phyloP scores from a whole-genome alignment of 176 grass and related monocot genomes.

The Hyparrhenia diplandra region DNA sequence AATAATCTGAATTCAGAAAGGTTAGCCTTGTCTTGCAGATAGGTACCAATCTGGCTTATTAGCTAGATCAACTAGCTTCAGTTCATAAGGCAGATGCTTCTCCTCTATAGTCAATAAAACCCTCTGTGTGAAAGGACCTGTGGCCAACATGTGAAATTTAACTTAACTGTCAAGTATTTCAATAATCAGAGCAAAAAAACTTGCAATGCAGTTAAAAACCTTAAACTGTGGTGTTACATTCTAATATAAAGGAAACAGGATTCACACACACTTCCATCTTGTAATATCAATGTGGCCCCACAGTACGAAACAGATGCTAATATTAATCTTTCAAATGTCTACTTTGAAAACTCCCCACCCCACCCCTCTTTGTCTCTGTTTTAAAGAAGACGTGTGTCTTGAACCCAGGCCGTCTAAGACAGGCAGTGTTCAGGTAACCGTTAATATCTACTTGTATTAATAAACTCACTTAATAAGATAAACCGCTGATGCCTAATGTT shows the following conservation, averaged over 20 bases:
- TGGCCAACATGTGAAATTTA: constrained; percentile 21
- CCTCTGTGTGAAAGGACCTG: constrained; percentile 86
- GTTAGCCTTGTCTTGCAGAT: neutral
- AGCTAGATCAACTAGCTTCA: constrained; percentile 69
- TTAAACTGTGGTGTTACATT: neutral
- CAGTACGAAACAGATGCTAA: neutral
- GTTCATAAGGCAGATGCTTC: constrained; percentile 66
- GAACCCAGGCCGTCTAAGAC: neutral
- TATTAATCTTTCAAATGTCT: neutral
- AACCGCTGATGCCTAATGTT: neutral
- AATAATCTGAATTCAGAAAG: constrained; percentile 14
- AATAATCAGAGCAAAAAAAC: neutral
- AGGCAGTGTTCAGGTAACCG: neutral
- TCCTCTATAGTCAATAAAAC: constrained; percentile 88
- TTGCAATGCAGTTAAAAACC: neutral
- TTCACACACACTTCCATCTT: neutral
- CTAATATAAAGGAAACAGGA: neutral
- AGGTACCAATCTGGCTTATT: constrained; percentile 90
- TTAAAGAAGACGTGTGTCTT: neutral
- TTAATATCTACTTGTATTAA: neutral
- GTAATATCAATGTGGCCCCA: neutral
- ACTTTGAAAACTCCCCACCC: neutral
- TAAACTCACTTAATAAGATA: neutral
- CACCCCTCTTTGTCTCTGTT: neutral
- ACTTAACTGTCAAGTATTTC: neutral